Evolutionary conservation across 768 basidiomycete genomes (phyloP), one percentile per base, ranked within the genome.

Genomic region (Boletus patriciae): DNA sequence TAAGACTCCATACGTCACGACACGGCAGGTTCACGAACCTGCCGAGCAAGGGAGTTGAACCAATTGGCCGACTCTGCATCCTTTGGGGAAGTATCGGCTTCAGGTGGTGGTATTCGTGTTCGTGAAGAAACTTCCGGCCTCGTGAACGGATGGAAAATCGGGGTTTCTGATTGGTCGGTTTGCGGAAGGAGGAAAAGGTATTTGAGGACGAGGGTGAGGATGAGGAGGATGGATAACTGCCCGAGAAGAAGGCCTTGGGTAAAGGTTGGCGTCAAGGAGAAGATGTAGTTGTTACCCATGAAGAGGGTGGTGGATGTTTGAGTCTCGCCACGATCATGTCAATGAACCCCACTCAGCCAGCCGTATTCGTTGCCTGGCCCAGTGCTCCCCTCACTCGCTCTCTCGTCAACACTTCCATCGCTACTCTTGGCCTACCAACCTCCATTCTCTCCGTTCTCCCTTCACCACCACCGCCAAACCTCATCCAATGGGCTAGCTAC

Each of bases 241-340:
- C 96, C 96, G 43, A 98, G 74, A 38, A 99, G 77, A 36, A 99
- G 83, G 16, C 96, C 96, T 69, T 98, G 95, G 0, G 95, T 97
- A 74, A 99, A 99, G 1, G 92, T 94, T 21, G 89, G 91, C 63
- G 89, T 85, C 42, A 92, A 77, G 36, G 86, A 85, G 63, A 90
- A 82, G 46, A 91, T 69, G 73, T 86, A 87, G 67, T 81, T 83
- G 62, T 57, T 72, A 47, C 62, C 63, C 70, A 72, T 72, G 45
- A 58, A 29, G 54, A 43, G 19, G 43, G 18, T 15, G 16, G 21
- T 47, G 53, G 34, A 29, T 13, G 52, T 46, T 37, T 10, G n/a
- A 40, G 15, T 36, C 15, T 16, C 31, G n/a, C 40, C 47, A 16
- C 55, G 27, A n/a, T 34, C 44, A 65, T n/a, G n/a, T n/a, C n/a